Conservation (phyloP, 139 green algal genomes). For the Spirogloea muscicola region DNA sequence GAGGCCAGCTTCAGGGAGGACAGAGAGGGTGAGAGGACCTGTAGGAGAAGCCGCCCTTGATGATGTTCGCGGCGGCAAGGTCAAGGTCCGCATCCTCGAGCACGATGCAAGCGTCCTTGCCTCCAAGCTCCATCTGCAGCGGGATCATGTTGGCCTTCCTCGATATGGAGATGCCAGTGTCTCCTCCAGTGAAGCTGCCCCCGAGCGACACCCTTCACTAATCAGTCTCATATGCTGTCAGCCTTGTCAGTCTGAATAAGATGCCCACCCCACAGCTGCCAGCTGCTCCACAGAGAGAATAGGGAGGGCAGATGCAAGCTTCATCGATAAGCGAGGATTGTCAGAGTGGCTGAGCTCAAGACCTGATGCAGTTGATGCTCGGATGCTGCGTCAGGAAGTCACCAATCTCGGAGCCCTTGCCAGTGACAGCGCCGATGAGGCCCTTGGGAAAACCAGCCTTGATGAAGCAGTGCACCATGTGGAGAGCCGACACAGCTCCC, state of each 20-base stretch:
- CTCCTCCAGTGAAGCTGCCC: conserved; percentile 52
- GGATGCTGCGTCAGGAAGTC: conserved; percentile 91
- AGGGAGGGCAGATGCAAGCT: no score
- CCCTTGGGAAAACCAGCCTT: conserved; percentile 76
- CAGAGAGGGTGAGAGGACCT: conserved; percentile 32
- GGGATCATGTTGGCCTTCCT: conserved; percentile 88
- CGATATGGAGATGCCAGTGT: conserved; percentile 66
- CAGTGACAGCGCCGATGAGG: conserved; percentile 76
- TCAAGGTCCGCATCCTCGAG: conserved; percentile 80
- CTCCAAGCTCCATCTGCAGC: conserved; percentile 96
- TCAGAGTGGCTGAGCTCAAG: no score
- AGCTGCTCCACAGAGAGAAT: no score
- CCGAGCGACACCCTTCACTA: no score
- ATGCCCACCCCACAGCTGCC: no score
- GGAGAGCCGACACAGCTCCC: conserved; percentile 72
- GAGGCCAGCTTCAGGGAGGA: neutral
- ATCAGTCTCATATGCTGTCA: no score
- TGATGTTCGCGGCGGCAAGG: conserved; percentile 78
- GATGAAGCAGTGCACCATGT: conserved; percentile 87
- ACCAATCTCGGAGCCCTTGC: conserved; percentile 86
- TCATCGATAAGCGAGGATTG: no score
- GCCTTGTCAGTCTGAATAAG: no score
- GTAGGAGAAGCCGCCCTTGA: conserved; percentile 93
- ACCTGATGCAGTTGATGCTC: conserved; percentile 75
- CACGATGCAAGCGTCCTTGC: conserved; percentile 94